phyloP scores from a whole-genome alignment of 2,329 filamentous ascomycete species.

The Amauroascus niger region DNA sequence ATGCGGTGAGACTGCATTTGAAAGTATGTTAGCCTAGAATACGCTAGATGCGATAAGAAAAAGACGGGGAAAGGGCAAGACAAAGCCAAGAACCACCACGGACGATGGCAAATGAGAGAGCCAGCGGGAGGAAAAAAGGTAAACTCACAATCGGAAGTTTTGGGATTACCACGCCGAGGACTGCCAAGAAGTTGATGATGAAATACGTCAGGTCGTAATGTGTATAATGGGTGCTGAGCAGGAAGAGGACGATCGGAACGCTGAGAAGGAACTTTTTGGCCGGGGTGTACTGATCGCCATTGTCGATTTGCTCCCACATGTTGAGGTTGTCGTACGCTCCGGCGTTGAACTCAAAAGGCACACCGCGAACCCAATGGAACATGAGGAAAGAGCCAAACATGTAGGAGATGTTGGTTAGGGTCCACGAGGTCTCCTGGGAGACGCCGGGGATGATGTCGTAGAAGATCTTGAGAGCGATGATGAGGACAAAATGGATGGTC shows the following conservation, averaged over 20 bases:
- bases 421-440: slow-evolving; percentile 98
- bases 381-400: slow-evolving; percentile 98
- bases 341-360: slow-evolving; percentile 97
- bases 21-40: slow-evolving; percentile 26
- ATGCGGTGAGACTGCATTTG: slow-evolving; percentile 59
- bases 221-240: slow-evolving; percentile 96
- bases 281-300: slow-evolving; percentile 95
- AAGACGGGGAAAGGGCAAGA: not conserved
- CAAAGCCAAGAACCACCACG: too few relatives aligned
- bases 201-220: slow-evolving; percentile 97
- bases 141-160: slow-evolving; percentile 87
- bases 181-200: slow-evolving; percentile 89
- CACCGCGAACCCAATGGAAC: slow-evolving; percentile 97
- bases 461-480: slow-evolving; percentile 83
- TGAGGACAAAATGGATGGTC: slow-evolving; percentile 93
- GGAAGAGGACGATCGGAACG: slow-evolving; percentile 86
- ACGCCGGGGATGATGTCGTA: slow-evolving; percentile 95
- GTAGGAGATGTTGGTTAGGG: slow-evolving; percentile 95
- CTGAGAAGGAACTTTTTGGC: slow-evolving; percentile 96
- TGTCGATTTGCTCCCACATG: slow-evolving; percentile 99
- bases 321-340: slow-evolving; percentile 98
- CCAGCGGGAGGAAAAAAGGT: not conserved
- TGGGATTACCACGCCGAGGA: slow-evolving; percentile 85
- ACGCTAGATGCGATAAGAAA: too few relatives aligned
- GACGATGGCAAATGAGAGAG: slow-evolving; percentile 7